Base-by-base conservation (phyloP, 1,284 basidiomycete genomes). In the Cryptococcus sp. region DNA sequence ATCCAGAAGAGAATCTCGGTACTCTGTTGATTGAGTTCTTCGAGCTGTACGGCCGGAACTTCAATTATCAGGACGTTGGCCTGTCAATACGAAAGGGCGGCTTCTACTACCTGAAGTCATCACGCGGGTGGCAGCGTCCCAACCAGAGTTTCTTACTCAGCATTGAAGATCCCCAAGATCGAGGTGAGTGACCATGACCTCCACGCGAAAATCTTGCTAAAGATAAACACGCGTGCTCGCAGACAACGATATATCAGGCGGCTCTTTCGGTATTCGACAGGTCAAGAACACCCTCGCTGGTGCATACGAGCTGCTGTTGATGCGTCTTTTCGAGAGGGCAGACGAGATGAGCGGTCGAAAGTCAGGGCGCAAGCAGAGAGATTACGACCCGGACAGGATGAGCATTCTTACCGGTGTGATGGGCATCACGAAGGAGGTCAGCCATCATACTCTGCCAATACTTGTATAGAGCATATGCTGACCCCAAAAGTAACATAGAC, bases 21-120 rank as follows among this genome's bases (percentile, higher is more conserved):
- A 89, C 94, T 5, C 81, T 99, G 43, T 83, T 97, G 30, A 85
- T 98, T 81, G 95, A 99, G 75, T 94, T 98, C 74, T 94, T 99
- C 68, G 94, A 99, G 82, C 83, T 96, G 10, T 98, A 98, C 73
- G 95, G 94, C 15, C 83, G 84, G 57, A 87, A 88, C 73, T 98
- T 97, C 84, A 94, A 95, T 77, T 95, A 91, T 66, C 85, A 89
- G 59, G 86, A 89, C 67, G 86, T 89, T n/a, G 94, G 94, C 5
- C 91, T 99, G 66, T 93, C 91, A 2, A 77, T 99, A 19, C 83
- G 88, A 40, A 83, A 88, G 47, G 91, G 91, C 6, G 93, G 93
- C 7, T 85, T 83, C 38, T 95, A 96, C 79, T 96, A 86, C 72
- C 84, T 81, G 75, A 96, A 96, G 79, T 79, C 81, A 46, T 81